Evolutionary conservation across 2,329 filamentous ascomycete species (phyloP), one percentile per base, ranked within the genome.

Genomic region (Leptographium flavum): DNA sequence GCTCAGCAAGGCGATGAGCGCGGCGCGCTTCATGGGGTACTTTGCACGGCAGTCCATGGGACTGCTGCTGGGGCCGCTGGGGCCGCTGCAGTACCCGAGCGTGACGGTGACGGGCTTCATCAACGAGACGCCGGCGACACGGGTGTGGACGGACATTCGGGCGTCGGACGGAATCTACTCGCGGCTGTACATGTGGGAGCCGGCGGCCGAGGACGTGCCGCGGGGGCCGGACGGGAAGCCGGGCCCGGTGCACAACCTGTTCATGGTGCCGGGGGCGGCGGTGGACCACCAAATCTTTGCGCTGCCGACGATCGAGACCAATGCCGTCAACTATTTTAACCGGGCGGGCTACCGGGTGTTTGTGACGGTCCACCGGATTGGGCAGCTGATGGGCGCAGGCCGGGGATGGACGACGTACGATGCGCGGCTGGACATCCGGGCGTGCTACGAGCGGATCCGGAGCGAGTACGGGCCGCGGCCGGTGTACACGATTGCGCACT

Each of bases 211-310:
- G 2, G 57, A 64, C 27, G 27, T 51, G 8, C 56, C 60, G 2
- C 31, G 8, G 3, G 41, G 30, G 19, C 21, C 19, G 33, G 50
- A 55, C 2, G 56, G 53, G 1, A 54, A 49, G 47, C 32, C 45
- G 2, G 42, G 64, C 21, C 56, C 62, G 17, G 57, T 63, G 9
- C 66, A 66, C 54, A 72, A 73, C 49, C 59, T 81, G 6, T 68
- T 81, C 48, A 69, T 81, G 65, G 66, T 81, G 38, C 75, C 76
- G 0, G 78, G 77, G 19, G 75, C 76, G 0, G 66, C 73, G 1
- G 76, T 81, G 1, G 73, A 80, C 55, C 73, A 81, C 52, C 70
- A 76, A 50, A 77, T 81, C 44, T 81, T 67, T 50, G 69, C 76
- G 0, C 63, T 79, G 25, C 76, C 76, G 2, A 81, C 76, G 2